These are phyloP conservation scores for Ilyonectria mors-panacis DNA, from an alignment of 2,329 filamentous ascomycete species.

Conservation along the genomic window DNA sequence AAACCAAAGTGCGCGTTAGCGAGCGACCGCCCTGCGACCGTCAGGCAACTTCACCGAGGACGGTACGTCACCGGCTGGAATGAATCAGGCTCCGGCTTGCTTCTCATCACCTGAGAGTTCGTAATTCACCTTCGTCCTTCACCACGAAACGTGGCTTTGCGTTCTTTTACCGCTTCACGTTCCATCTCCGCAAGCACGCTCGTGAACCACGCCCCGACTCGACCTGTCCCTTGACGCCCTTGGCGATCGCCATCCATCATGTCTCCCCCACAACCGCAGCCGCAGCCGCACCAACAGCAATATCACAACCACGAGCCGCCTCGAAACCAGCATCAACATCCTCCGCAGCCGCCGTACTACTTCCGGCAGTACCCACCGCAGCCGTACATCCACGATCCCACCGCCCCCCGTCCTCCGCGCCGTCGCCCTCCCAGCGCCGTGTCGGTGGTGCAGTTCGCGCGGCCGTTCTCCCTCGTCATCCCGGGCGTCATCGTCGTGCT, in stretches of 20 bases:
- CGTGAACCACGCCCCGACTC: neutral
- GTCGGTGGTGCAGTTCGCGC: slow-evolving; percentile 32
- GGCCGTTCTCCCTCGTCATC: slow-evolving; percentile 42
- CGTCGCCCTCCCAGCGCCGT: slow-evolving; percentile 26
- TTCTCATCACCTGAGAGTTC: slow-evolving; percentile 1
- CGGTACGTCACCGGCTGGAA: neutral
- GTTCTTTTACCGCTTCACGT: neutral
- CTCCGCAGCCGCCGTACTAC: slow-evolving; percentile 26
- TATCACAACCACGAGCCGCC: neutral
- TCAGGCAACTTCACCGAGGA: neutral
- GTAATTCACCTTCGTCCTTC: neutral
- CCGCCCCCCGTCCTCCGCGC: slow-evolving; percentile 1
- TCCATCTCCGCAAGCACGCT: neutral
- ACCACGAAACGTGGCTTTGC: neutral
- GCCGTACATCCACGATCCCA: slow-evolving; percentile 15
- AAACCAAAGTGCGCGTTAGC: neutral
- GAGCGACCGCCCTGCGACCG: neutral
- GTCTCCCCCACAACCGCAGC: neutral
- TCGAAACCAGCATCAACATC: slow-evolving; percentile 22
- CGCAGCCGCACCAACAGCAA: neutral
- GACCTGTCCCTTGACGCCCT: neutral
- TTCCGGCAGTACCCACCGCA: slow-evolving; percentile 26
- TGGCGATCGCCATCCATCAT: neutral
- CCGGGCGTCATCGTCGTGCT: slow-evolving; percentile 57
- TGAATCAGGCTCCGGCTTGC: neutral